Base-by-base conservation (phyloP, 495 filamentous ascomycete genomes). In the Penicillium riverlandense region DNA sequence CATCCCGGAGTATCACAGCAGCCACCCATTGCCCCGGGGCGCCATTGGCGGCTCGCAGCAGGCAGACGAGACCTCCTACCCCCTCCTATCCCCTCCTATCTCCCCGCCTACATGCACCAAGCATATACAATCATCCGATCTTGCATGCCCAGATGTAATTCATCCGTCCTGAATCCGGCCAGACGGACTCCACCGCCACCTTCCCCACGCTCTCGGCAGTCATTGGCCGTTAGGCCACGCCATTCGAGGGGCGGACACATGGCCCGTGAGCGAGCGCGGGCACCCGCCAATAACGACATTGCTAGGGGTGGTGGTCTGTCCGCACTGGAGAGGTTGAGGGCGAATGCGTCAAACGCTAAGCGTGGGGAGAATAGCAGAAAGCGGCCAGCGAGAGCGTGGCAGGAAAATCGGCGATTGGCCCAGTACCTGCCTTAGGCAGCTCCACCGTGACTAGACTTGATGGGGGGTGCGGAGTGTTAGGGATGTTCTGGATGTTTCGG, bases 351-450 rank as follows among this genome's bases (percentile, higher is more conserved):
- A 22, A 22, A 22, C 22, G 22, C 22, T 22, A 4, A 22, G 3
- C 22, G 3, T 2, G 22, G 4, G 22, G 22, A 6, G 22, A 22
- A 22, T 22, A 6, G 22, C 22, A 22, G 22, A 22, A 0, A 6
- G 22, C 22, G 4, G 22, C 22, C 22, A 22, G 22, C 22, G 22
- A 22, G 22, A 22, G 22, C 22, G 22, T 22, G 22, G 15, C 15
- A 31, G n/a, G 33, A 45, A 57, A 58, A 41, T 57, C 57, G 31
- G 52, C 57, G 57, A 55, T 58, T 55, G 57, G 54, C 39, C 34
- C 29, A 47, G 54, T 58, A 55, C 54, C 52, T 55, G 51, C 50
- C 43, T 59, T 51, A 48, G 54, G 57, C 58, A 55, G 57, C 52
- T 47, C 39, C 31, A 39, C 38, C 29, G 37, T 15, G 37, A 11